Conservation (phyloP, 495 filamentous ascomycete genomes). For the Chaetomium cochliodes region DNA sequence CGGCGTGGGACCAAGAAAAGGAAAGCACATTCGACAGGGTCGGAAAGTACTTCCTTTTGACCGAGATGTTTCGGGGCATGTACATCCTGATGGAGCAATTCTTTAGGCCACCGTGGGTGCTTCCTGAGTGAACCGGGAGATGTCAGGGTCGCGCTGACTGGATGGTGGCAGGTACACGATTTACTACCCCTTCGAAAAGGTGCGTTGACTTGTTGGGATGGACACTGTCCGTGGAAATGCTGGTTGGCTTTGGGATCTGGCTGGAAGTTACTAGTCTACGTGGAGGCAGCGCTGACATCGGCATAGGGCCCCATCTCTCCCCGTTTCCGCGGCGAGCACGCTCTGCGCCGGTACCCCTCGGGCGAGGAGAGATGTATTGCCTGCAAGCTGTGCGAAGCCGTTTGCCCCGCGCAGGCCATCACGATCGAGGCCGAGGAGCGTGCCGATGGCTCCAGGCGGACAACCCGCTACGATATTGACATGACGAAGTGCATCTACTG, state of each 20-base stretch:
- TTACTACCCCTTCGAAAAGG: constrained; percentile 97
- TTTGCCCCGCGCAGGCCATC: constrained; percentile 95
- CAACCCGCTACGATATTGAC: constrained; percentile 97
- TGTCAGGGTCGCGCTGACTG: not conserved
- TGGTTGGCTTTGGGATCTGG: not conserved
- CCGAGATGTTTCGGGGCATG: constrained; percentile 96
- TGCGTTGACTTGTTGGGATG: constrained; percentile 32
- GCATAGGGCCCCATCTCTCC: constrained; percentile 86
- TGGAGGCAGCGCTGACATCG: not conserved
- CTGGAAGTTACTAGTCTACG: not conserved
- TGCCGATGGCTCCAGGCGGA: constrained; percentile 88
- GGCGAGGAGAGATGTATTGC: constrained; percentile 99
- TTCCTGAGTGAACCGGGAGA: not conserved
- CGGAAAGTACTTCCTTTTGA: constrained; percentile 89
- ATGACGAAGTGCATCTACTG: constrained; percentile 99
- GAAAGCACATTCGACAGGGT: constrained; percentile 76
- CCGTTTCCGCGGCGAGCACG: constrained; percentile 96
- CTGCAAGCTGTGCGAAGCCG: constrained; percentile 97
- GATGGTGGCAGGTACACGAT: constrained; percentile 77
- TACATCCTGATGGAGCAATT: constrained; percentile 97
- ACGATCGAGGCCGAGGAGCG: constrained; percentile 99
- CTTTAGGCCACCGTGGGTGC: constrained; percentile 91
- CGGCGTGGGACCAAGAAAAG: constrained; percentile 67
- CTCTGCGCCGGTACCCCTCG: constrained; percentile 89
- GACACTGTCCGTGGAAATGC: not conserved